Conservation (phyloP, 129 eudicot species). For the Chrysanthemum lavandulifolium region DNA sequence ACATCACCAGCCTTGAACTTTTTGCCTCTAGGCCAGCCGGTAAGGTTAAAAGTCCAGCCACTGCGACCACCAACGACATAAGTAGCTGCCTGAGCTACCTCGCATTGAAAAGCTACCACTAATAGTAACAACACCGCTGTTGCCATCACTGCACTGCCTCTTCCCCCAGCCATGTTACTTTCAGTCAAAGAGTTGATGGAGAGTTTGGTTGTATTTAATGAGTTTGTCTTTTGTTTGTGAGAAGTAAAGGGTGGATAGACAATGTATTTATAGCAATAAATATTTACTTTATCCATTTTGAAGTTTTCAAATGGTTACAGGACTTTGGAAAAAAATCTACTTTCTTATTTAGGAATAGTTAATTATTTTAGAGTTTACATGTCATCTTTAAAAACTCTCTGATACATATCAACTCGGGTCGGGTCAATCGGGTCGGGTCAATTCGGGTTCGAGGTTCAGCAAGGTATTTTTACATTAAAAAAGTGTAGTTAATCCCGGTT, state of each 20-base stretch:
- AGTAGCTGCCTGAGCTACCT: conserved; percentile 51
- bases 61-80: conserved; percentile 58
- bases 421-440: too few species aligned
- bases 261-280: conserved; percentile 33
- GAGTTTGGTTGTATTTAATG: conserved; percentile 12
- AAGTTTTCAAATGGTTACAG: neutral
- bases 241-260: conserved; percentile 13
- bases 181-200: conserved; percentile 13
- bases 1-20: conserved; percentile 67
- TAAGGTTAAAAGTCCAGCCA: conserved; percentile 66
- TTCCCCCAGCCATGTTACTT: conserved; percentile 49
- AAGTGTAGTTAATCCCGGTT: too few species aligned
- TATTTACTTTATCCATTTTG: neutral
- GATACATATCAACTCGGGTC: too few species aligned
- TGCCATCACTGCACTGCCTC: conserved; percentile 66
- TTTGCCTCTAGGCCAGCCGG: conserved; percentile 63
- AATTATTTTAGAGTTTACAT: too few species aligned
- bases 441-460: too few species aligned
- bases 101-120: conserved; percentile 24
- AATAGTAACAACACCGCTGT: conserved; percentile 27
- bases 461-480: too few species aligned
- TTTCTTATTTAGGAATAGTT: neutral
- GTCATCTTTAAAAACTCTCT: too few species aligned
- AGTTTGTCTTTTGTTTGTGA: conserved; percentile 16
- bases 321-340: neutral